phyloP scores from a whole-genome alignment of 2,329 filamentous ascomycete genomes.

The Neofusicoccum umdonicola region DNA sequence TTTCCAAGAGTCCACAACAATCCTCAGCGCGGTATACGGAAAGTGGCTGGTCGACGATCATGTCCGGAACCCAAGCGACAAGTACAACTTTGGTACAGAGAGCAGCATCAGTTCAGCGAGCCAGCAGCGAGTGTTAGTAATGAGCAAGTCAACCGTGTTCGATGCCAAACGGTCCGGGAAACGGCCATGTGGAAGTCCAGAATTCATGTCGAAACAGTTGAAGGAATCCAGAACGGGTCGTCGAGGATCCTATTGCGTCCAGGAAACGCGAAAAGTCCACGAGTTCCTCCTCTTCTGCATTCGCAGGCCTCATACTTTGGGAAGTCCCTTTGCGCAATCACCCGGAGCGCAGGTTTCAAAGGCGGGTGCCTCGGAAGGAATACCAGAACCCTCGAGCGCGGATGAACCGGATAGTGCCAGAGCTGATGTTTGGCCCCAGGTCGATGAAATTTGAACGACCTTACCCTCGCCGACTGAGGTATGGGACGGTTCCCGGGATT shows the following conservation, averaged over 20 bases:
- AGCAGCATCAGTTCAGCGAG: constrained; percentile 54
- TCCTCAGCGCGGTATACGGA: constrained; percentile 25
- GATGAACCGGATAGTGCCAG: not conserved
- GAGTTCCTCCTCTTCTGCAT: not conserved
- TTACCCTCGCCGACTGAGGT: constrained; percentile 11
- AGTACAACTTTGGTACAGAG: not conserved
- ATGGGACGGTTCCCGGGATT: not conserved
- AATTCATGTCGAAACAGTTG: constrained; percentile 3
- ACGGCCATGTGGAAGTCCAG: not conserved
- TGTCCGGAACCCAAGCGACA: constrained; percentile 16
- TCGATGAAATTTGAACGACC: not conserved
- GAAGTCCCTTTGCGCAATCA: not conserved
- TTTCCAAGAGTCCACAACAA: not conserved
- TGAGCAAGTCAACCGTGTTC: not conserved
- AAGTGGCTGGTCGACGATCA: constrained; percentile 20
- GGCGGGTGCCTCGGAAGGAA: not conserved
- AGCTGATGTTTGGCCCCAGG: not conserved
- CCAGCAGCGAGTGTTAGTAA: constrained; percentile 56
- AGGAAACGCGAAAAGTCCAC: not conserved
- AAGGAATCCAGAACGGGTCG: not conserved
- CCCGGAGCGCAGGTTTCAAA: not conserved
- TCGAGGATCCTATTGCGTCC: not conserved
- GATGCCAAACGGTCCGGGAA: not conserved
- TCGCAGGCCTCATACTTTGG: not conserved
- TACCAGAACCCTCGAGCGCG: not conserved